A percentile compares a stretch with the other conserved stretches of the same genome.
phyloP scores from a whole-genome alignment of 208 protist species.

The Wallacemonas collosoma region DNA sequence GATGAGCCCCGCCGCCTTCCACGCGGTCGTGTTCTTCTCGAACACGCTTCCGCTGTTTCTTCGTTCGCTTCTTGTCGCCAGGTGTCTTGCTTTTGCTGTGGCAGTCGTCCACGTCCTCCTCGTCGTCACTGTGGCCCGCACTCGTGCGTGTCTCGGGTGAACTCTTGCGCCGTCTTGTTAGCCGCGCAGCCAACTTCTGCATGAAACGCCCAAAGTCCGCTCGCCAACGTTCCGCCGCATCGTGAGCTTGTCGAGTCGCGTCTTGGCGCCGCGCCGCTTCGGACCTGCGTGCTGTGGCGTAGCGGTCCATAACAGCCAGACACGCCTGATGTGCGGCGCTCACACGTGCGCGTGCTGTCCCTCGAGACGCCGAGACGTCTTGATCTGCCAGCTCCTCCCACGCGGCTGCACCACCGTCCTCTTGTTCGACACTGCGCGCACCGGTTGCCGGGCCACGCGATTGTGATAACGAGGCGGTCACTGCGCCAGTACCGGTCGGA shows the following conservation, averaged over 20 bases:
- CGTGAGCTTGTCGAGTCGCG: neutral
- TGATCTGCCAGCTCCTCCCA: neutral
- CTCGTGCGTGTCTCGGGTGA: neutral
- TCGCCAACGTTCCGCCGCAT: neutral
- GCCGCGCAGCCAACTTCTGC: neutral
- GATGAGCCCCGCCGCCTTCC: neutral
- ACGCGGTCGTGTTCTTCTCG: neutral
- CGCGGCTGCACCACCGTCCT: neutral
- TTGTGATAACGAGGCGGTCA: no score
- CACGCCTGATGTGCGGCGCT: slow-evolving; percentile 15
- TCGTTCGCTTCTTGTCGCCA: neutral
- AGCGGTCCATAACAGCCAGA: slow-evolving; percentile 4
- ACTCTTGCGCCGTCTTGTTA: neutral
- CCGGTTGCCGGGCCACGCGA: no score
- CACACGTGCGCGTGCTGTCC: neutral
- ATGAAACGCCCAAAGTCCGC: neutral
- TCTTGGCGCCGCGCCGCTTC: neutral
- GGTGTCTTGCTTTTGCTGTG: neutral
- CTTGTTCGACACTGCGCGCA: neutral
- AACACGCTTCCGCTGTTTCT: slow-evolving; percentile 1
- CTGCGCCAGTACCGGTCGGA: neutral
- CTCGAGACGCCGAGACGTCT: neutral
- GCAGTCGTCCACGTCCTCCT: neutral
- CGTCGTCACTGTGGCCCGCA: neutral
- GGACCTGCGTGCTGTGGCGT: slow-evolving; percentile 10